Evolutionary conservation across 2,329 filamentous ascomycete species (phyloP).

Genomic region (Domatiomyces globalis): DNA sequence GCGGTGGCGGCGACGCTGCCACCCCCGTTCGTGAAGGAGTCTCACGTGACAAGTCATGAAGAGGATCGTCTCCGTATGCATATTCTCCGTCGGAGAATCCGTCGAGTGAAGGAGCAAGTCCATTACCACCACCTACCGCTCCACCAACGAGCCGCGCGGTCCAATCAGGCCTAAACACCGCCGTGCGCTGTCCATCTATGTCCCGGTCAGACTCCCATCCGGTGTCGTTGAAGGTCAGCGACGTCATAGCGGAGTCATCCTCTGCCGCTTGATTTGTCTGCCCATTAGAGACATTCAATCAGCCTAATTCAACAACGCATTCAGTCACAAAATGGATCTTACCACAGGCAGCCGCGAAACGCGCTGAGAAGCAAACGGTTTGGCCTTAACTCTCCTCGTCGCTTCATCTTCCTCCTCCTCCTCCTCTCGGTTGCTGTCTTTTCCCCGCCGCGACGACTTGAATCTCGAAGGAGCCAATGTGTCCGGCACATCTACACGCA

Average conservation of each 20-base stretch:
- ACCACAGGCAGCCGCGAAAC: background rate
- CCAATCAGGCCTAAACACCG: background rate
- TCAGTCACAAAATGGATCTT: background rate
- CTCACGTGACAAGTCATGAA: background rate
- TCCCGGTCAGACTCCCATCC: background rate
- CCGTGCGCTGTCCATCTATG: background rate
- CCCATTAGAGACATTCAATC: background rate
- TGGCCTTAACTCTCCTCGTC: background rate
- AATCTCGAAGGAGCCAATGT: background rate
- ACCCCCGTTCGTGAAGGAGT: background rate
- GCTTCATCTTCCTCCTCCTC: background rate
- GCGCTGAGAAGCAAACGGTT: background rate
- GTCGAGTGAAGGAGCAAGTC: background rate
- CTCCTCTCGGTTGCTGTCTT: background rate
- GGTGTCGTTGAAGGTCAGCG: background rate
- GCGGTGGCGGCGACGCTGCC: too few relatives aligned
- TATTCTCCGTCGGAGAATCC: background rate
- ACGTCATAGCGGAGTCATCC: background rate
- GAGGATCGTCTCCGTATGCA: background rate
- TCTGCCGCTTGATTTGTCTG: background rate
- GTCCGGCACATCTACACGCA: background rate
- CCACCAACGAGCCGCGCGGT: background rate
- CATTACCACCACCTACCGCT: background rate
- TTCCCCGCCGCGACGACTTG: background rate
- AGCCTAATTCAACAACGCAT: background rate